Evolutionary conservation across 495 filamentous ascomycete species (phyloP), one percentile per base, ranked within the genome.

Genomic region (Hypomontagnella monticulosa): DNA sequence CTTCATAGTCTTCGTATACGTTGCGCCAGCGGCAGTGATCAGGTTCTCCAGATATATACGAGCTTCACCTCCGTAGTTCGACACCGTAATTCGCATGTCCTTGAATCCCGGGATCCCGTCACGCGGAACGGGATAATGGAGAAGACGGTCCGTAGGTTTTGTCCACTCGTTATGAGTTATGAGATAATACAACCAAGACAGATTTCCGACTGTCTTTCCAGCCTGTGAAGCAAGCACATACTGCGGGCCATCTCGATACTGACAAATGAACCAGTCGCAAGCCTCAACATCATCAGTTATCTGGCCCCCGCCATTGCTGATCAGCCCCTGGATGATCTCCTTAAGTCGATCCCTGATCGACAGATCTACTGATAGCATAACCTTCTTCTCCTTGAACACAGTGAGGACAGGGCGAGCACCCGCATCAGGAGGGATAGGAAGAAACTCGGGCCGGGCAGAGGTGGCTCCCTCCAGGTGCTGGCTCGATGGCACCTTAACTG

Each of bases 21-120:
- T 87, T 0, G 88, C 95, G 4, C 96, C 96, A 2, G 89, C 79
- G 14, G 92, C 92, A 42, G 79, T 86, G 49, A 97, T 88, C 23
- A 99, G 81, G 64, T 94, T 97, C 74, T 99, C 95, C 23, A 99
- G 81, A 74, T 98, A 99, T 40, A 91, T 85, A 30, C 95, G 85
- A 8, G 94, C 93, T 75, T 99, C 96, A 14, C 95, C 95, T 27
- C 91, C 90, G 72, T 99, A 99, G 75, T 97, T 98, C 0, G 94
- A 97, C 2, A 99, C 78, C 55, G 92, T 93, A 64, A 99, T 95
- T 55, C 80, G 83, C 69, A 88, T 81, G 8, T 83, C 81, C 62
- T 90, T 73, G 72, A 98, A 97, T 1, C 91, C 93, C 0, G 90
- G 88, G 14, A 99, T 85, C 2, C 89, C 89, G 1, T 84, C 74